A percentile compares a stretch with the other conserved stretches of the same genome.
phyloP scores from a whole-genome alignment of 805 yeast genomes.

The Kregervanrija pseudodelftensis region DNA sequence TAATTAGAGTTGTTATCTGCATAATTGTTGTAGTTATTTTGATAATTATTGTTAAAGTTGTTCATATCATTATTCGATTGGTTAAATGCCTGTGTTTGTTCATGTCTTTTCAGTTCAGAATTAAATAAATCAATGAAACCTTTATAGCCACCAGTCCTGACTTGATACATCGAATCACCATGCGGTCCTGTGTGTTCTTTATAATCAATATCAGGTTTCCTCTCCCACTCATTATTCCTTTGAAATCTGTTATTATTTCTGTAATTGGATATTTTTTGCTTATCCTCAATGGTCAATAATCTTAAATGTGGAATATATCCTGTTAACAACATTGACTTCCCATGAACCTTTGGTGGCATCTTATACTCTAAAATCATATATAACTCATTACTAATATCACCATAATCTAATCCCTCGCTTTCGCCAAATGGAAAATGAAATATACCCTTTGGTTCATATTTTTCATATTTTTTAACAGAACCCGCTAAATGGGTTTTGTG shows the following conservation, averaged over 20 bases:
- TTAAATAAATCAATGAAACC: slow-evolving; percentile 32
- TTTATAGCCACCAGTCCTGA: slow-evolving; percentile 46
- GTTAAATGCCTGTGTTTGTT: slow-evolving; percentile 13
- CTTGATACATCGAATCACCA: slow-evolving; percentile 36
- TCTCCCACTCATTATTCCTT: slow-evolving; percentile 20
- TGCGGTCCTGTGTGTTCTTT: slow-evolving; percentile 44
- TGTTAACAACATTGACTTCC: slow-evolving; percentile 78
- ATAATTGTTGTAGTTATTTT: slow-evolving; percentile 16
- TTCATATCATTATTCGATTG: slow-evolving; percentile 12
- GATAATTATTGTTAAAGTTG: slow-evolving; percentile 13
- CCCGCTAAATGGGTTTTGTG: slow-evolving; percentile 57
- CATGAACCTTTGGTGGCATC: slow-evolving; percentile 51
- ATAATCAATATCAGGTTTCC: slow-evolving; percentile 25
- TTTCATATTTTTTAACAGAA: slow-evolving; percentile 30
- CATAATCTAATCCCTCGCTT: slow-evolving; percentile 26
- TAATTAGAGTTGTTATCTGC: slow-evolving; percentile 10
- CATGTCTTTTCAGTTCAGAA: slow-evolving; percentile 20
- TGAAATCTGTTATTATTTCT: slow-evolving; percentile 9
- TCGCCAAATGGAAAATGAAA: slow-evolving; percentile 38
- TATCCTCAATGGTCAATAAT: slow-evolving; percentile 63
- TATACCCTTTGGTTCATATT: slow-evolving; percentile 30
- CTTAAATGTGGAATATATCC: slow-evolving; percentile 63
- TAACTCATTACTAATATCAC: slow-evolving; percentile 31
- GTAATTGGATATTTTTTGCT: slow-evolving; percentile 50
- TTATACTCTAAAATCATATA: slow-evolving; percentile 44